A percentile compares a stretch with the other conserved stretches of the same genome.
phyloP scores from a whole-genome alignment of 129 eudicot species.

The Tagetes erecta region DNA sequence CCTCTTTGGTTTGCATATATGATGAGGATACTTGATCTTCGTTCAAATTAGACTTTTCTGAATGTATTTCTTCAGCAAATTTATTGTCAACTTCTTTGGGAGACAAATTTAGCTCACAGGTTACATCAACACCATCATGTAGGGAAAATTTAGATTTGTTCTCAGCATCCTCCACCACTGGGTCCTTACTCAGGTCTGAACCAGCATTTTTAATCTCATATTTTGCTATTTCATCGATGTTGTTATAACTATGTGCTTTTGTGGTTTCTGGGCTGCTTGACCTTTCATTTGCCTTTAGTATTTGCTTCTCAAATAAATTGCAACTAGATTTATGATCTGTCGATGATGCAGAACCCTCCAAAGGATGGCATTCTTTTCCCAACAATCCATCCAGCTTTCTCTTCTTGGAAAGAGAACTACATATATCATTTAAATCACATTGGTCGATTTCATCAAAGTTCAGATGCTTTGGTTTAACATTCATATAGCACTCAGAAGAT shows the following conservation, averaged over 20 bases:
- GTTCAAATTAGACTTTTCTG: conserved; percentile 17
- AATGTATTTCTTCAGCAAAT: conserved; percentile 31
- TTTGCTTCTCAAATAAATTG: conserved; percentile 28
- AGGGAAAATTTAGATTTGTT: conserved; percentile 22
- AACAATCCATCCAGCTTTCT: conserved; percentile 39
- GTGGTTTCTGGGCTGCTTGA: conserved; percentile 27
- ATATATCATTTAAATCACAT: conserved; percentile 26
- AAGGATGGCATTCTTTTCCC: conserved; percentile 24
- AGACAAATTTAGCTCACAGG: conserved; percentile 22
- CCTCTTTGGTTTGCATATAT: conserved; percentile 40
- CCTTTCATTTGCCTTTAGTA: conserved; percentile 16
- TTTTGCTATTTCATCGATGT: conserved; percentile 24
- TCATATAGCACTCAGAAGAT: conserved; percentile 36
- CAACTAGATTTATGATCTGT: conserved; percentile 33
- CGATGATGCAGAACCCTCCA: conserved; percentile 33
- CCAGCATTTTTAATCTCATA: conserved; percentile 14
- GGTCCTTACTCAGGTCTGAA: conserved; percentile 20
- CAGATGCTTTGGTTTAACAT: conserved; percentile 58
- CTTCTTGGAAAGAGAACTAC: conserved; percentile 26
- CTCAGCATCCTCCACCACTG: conserved; percentile 27
- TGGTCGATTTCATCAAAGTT: conserved; percentile 51
- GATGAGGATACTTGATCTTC: conserved; percentile 29
- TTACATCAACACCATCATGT: conserved; percentile 25
- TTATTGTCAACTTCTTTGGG: conserved; percentile 24
- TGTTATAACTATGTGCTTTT: conserved; percentile 9